Base-by-base conservation (phyloP, 2,329 filamentous ascomycete species). In the Trichoderma gracile region DNA sequence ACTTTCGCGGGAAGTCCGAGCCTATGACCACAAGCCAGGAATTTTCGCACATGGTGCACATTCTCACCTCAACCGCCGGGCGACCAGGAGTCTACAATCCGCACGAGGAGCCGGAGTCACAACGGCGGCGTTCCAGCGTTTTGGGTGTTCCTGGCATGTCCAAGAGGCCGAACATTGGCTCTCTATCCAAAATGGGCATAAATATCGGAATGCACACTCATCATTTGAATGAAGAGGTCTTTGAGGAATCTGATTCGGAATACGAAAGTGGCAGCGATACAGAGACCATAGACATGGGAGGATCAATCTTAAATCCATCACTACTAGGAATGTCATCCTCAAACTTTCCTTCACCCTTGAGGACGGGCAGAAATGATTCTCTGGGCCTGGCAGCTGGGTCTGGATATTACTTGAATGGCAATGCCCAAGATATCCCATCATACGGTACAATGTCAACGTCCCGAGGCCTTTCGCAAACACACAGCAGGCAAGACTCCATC, bases 141-240 rank as follows among this genome's bases (percentile, higher is more conserved):
- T 81, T 84, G 27, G 85, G 88, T 25, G 75, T 92, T 23, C 79
- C 82, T 30, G 86, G 84, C 65, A 79, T 92, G 43, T 82, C 91
- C 1, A 84, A 82, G 65, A 86, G 83, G 63, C 84, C 86, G 1
- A 87, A 79, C 0, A 80, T 85, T 23, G 79, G 80, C 4, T 75
- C 77, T 17, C 73, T 85, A 19, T 75, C 79, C 68, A 81, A 84
- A 75, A 76, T 90, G 54, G 88, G 88, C 3, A 81, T 91, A 23
- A 90, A 81, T 68, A 81, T 92, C 67, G 89, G 89, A 1, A 93
- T 94, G 77, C 88, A 88, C 68, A 93, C 91, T 3, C 89, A 93
- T 68, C 86, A 87, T 63, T 77, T 96, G 2, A 82, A 86, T 9
- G 82, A 86, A 64, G 84, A 86, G 25, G 82, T 89, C 12, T 79